Conservation (phyloP, 139 green algal genomes). For the Spirogloea muscicola region DNA sequence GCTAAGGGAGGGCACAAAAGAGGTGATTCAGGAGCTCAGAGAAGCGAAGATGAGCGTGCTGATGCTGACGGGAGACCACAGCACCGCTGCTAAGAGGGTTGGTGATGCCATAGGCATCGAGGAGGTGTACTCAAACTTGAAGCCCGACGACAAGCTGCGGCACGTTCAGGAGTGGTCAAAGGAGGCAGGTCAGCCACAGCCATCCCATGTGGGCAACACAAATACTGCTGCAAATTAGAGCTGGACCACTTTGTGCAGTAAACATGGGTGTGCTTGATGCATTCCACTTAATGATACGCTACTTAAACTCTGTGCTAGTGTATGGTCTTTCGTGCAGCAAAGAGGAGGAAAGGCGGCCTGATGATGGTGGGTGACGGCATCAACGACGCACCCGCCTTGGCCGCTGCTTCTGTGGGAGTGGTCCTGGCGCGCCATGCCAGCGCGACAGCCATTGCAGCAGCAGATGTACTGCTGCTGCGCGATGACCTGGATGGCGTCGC, state of each 20-base stretch:
- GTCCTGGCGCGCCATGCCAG: conserved; percentile 46
- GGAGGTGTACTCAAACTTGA: conserved; percentile 20
- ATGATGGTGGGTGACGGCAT: conserved; percentile 54
- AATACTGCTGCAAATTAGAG: too few species aligned
- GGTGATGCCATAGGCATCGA: conserved; percentile 19
- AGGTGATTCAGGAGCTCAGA: conserved; percentile 7
- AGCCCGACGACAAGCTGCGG: conserved; percentile 48
- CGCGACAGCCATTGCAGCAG: conserved; percentile 39
- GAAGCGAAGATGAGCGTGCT: background rate
- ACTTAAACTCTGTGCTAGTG: too few species aligned
- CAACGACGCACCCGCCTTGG: conserved; percentile 52
- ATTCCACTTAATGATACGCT: too few species aligned
- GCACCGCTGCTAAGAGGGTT: conserved; percentile 6
- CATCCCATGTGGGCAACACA: too few species aligned
- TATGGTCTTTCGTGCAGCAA: too few species aligned
- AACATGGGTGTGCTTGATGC: too few species aligned
- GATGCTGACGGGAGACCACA: conserved; percentile 47
- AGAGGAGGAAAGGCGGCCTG: conserved; percentile 8
- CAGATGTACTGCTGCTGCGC: conserved; percentile 50
- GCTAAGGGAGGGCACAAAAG: conserved; percentile 2
- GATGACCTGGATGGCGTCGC: conserved; percentile 44
- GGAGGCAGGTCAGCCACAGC: too few species aligned
- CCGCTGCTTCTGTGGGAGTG: conserved; percentile 50
- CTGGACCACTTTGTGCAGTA: too few species aligned
- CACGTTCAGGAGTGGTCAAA: too few species aligned